These are phyloP conservation scores for Escallonia rubra DNA, from an alignment of 129 eudicot species.

Conservation along the genomic window DNA sequence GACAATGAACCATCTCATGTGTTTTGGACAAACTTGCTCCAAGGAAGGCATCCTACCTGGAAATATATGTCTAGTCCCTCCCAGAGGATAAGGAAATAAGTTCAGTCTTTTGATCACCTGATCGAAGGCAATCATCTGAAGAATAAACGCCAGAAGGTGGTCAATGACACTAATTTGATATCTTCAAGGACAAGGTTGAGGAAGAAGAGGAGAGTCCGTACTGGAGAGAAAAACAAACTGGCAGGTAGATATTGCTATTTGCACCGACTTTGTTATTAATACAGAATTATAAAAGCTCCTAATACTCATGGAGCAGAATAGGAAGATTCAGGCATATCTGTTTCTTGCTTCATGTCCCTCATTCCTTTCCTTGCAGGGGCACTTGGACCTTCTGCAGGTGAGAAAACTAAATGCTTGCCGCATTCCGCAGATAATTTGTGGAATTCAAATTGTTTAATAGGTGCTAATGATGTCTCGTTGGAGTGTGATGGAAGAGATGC, in stretches of 20 bases:
- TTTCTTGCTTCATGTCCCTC: background rate
- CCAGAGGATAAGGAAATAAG: slow-evolving; percentile 27
- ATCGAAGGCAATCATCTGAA: background rate
- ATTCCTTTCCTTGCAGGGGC: slow-evolving; percentile 14
- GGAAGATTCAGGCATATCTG: too few species aligned
- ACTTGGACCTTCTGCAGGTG: slow-evolving; percentile 8
- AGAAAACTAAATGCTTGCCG: background rate
- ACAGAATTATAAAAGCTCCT: background rate
- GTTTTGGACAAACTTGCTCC: slow-evolving; percentile 55
- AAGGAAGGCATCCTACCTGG: slow-evolving; percentile 28
- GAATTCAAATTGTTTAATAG: background rate
- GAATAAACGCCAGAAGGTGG: slow-evolving; percentile 9
- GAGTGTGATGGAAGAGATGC: background rate
- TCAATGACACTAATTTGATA: background rate
- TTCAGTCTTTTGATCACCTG: slow-evolving; percentile 1
- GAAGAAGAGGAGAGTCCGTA: slow-evolving; percentile 11
- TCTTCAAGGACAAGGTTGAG: slow-evolving; percentile 8
- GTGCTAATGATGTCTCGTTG: background rate
- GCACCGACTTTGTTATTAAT: background rate
- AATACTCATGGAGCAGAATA: background rate
- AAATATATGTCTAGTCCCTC: slow-evolving; percentile 26
- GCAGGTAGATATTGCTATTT: slow-evolving; percentile 15
- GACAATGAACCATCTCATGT: slow-evolving; percentile 26
- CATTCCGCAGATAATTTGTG: slow-evolving; percentile 1
- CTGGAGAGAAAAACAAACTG: slow-evolving; percentile 10